Conservation (phyloP, 768 basidiomycete genomes). For the Mycena galopus region DNA sequence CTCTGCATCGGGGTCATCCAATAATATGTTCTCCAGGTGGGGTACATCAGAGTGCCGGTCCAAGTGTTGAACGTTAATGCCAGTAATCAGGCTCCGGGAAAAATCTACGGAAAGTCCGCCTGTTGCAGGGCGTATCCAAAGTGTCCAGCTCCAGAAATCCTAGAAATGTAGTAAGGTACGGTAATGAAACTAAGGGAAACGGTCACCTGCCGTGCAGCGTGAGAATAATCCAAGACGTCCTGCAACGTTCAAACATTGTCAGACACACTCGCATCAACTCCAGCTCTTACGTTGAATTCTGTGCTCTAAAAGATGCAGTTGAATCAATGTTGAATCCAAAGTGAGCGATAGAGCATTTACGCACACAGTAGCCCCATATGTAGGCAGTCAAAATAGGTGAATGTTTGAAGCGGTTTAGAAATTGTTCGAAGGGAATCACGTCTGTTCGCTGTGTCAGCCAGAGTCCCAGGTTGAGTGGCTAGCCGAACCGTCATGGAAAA, state of each 20-base stretch:
- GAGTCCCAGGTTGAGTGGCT: not conserved
- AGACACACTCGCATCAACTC: not conserved
- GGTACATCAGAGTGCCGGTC: not conserved
- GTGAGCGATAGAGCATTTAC: not conserved
- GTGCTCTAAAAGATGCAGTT: too few species aligned
- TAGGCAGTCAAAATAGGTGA: not conserved
- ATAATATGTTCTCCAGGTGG: not conserved
- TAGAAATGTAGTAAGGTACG: not conserved
- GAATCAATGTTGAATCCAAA: not conserved
- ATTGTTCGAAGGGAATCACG: not conserved
- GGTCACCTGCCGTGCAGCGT: not conserved
- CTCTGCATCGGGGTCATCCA: not conserved
- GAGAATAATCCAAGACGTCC: not conserved
- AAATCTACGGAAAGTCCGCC: not conserved
- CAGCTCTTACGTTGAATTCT: too few species aligned
- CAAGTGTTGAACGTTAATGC: not conserved
- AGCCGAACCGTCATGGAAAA: constrained; percentile 7
- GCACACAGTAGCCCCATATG: not conserved
- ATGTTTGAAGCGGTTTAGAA: not conserved
- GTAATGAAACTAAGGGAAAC: not conserved
- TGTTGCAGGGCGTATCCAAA: not conserved
- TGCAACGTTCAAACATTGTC: not conserved
- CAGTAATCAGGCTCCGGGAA: not conserved
- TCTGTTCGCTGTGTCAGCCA: not conserved
- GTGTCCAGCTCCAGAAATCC: not conserved